These are phyloP conservation scores for Septoria petroselini DNA, from an alignment of 2,329 filamentous ascomycete genomes.

Conservation along the genomic window DNA sequence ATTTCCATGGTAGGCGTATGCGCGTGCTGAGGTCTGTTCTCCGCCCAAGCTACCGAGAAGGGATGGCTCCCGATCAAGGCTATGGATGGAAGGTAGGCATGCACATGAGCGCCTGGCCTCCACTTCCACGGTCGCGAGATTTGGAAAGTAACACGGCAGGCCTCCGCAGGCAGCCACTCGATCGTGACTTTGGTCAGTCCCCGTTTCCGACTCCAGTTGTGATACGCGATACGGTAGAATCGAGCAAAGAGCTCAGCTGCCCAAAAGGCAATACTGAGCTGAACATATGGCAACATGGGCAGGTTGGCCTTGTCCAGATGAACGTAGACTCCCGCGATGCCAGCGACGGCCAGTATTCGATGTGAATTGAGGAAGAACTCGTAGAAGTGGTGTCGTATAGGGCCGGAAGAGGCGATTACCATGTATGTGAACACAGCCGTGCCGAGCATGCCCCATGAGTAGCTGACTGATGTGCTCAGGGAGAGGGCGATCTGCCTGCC, in stretches of 20 bases:
- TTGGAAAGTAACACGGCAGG: slow-evolving; percentile 60
- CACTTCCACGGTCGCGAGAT: slow-evolving; percentile 54
- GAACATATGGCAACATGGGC: slow-evolving; percentile 69
- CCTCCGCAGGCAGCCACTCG: slow-evolving; percentile 59
- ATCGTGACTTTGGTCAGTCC: slow-evolving; percentile 54
- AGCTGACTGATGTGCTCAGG: slow-evolving; percentile 60
- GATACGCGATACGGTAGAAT: slow-evolving; percentile 49
- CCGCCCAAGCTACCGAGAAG: slow-evolving; percentile 51
- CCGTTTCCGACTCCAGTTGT: slow-evolving; percentile 52
- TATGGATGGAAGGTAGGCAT: slow-evolving; percentile 56
- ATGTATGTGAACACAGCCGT: slow-evolving; percentile 68
- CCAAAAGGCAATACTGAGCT: slow-evolving; percentile 75
- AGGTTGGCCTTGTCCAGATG: slow-evolving; percentile 69
- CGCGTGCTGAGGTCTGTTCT: slow-evolving; percentile 47
- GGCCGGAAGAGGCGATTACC: slow-evolving; percentile 70
- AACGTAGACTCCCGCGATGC: slow-evolving; percentile 70
- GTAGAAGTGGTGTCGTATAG: slow-evolving; percentile 73
- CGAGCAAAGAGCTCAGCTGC: slow-evolving; percentile 58
- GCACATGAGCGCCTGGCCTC: slow-evolving; percentile 58
- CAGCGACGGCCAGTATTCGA: slow-evolving; percentile 68
- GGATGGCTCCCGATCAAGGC: slow-evolving; percentile 47
- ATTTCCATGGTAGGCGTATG: slow-evolving; percentile 34
- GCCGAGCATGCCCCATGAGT: slow-evolving; percentile 61
- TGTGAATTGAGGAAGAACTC: slow-evolving; percentile 91
- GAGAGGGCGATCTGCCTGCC: slow-evolving; percentile 56